These are phyloP conservation scores for Aspergillus funiculosus DNA, from an alignment of 495 filamentous ascomycete species.

Conservation along the genomic window DNA sequence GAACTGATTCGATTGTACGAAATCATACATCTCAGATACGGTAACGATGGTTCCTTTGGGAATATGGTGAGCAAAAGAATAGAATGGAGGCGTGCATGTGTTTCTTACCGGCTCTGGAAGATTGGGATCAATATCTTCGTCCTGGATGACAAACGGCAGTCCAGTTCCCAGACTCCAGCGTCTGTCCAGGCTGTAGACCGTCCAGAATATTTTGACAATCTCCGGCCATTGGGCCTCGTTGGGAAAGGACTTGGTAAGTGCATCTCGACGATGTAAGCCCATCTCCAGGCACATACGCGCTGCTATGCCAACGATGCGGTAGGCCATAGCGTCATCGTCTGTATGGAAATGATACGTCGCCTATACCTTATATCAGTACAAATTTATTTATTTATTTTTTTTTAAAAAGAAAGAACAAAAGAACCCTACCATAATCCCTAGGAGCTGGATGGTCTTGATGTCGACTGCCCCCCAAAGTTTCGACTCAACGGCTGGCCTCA, in stretches of 20 bases:
- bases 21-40: slow-evolving; percentile 74
- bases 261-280: slow-evolving; percentile 71
- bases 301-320: slow-evolving; percentile 71
- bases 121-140: slow-evolving; percentile 75
- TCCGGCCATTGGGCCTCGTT: slow-evolving; percentile 54
- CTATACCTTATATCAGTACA: slow-evolving; percentile 29
- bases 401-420: slow-evolving; percentile 1
- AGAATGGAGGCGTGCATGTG: neutral
- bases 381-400: neutral
- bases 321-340: slow-evolving; percentile 74
- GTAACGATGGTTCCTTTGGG: slow-evolving; percentile 55
- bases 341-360: slow-evolving; percentile 81
- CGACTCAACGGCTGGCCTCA: slow-evolving; percentile 61
- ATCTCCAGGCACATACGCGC: slow-evolving; percentile 73
- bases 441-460: slow-evolving; percentile 63
- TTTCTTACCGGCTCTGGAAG: slow-evolving; percentile 67
- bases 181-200: slow-evolving; percentile 71
- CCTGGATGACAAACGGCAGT: slow-evolving; percentile 73
- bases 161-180: slow-evolving; percentile 80
- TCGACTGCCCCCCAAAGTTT: slow-evolving; percentile 62
- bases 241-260: slow-evolving; percentile 57
- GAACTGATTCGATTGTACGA: slow-evolving; percentile 68
- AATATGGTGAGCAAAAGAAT: neutral
- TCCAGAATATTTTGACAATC: slow-evolving; percentile 69
- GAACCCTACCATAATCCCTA: slow-evolving; percentile 58